phyloP scores from a whole-genome alignment of 1,284 basidiomycete genomes.

The Cutaneotrichosporon daszewskae region DNA sequence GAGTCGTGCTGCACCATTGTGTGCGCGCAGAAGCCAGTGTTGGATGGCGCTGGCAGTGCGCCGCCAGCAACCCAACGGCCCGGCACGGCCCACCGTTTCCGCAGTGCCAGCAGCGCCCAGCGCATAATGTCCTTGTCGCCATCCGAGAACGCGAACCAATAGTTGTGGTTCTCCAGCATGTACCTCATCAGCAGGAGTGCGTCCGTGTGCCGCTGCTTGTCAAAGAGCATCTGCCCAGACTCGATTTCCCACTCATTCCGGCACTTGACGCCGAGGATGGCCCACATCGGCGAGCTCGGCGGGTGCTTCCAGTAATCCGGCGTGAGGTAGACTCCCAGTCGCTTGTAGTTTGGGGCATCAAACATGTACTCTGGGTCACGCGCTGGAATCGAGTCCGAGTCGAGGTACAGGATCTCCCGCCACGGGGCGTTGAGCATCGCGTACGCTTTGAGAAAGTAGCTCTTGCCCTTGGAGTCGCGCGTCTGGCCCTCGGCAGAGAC shows the following conservation, averaged over 20 bases:
- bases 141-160: conserved; percentile 52
- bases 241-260: conserved; percentile 53
- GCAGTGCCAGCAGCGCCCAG: conserved; percentile 49
- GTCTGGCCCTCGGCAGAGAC: conserved; percentile 40
- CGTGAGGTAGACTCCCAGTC: conserved; percentile 42
- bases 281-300: conserved; percentile 49
- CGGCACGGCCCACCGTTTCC: conserved; percentile 53
- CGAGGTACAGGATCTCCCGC: conserved; percentile 51
- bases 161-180: conserved; percentile 48
- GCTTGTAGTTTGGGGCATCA: conserved; percentile 44
- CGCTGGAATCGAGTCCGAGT: conserved; percentile 49
- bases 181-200: conserved; percentile 46
- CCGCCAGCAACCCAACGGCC: conserved; percentile 50
- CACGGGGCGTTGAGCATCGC: conserved; percentile 49
- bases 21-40: conserved; percentile 43
- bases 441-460: conserved; percentile 51
- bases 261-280: conserved; percentile 51
- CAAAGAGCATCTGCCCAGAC: conserved; percentile 51
- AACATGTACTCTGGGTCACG: conserved; percentile 49
- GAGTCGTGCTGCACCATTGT: conserved; percentile 52
- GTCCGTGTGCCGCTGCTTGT: conserved; percentile 50
- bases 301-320: conserved; percentile 49
- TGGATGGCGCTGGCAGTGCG: conserved; percentile 42
- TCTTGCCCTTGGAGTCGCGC: conserved; percentile 44
- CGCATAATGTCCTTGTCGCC: conserved; percentile 52